phyloP scores from a whole-genome alignment of 164 flowering plant species.

The Aristolochia contorta region DNA sequence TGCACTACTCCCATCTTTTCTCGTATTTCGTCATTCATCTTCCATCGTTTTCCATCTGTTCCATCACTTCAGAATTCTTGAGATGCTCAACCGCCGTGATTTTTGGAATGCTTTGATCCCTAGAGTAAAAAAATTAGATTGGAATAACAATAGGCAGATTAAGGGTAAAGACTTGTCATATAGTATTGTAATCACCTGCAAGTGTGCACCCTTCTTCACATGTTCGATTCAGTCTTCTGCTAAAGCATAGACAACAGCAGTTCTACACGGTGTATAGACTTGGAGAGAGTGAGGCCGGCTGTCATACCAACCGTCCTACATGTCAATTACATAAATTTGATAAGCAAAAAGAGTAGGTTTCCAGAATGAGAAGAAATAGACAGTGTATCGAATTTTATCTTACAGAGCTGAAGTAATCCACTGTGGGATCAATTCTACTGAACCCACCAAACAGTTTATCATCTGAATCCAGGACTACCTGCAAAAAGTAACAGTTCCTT shows the following conservation, averaged over 20 bases:
- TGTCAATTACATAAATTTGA: background rate
- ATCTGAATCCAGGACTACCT: slow-evolving; percentile 93
- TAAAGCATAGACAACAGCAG: slow-evolving; percentile 80
- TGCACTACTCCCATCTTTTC: no score
- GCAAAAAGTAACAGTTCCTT: slow-evolving; percentile 7
- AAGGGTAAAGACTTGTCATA: no score
- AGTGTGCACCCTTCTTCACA: background rate
- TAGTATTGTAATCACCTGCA: no score
- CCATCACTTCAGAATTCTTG: no score
- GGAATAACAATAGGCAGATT: no score
- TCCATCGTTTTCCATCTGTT: no score
- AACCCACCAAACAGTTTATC: slow-evolving; percentile 72
- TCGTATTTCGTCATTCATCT: no score
- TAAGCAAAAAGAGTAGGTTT: background rate
- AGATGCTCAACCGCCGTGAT: no score
- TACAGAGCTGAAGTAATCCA: slow-evolving; percentile 71
- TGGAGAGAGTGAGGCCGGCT: slow-evolving; percentile 66
- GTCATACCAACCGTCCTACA: slow-evolving; percentile 75
- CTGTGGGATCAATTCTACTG: slow-evolving; percentile 52
- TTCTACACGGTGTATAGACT: slow-evolving; percentile 80
- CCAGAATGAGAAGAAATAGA: background rate
- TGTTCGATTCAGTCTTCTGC: slow-evolving; percentile 20
- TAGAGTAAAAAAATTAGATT: no score
- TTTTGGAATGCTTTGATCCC: no score
- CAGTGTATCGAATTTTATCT: slow-evolving; percentile 15